These are phyloP conservation scores for Hypholoma sublateritium DNA, from an alignment of 768 basidiomycete genomes.

Conservation along the genomic window DNA sequence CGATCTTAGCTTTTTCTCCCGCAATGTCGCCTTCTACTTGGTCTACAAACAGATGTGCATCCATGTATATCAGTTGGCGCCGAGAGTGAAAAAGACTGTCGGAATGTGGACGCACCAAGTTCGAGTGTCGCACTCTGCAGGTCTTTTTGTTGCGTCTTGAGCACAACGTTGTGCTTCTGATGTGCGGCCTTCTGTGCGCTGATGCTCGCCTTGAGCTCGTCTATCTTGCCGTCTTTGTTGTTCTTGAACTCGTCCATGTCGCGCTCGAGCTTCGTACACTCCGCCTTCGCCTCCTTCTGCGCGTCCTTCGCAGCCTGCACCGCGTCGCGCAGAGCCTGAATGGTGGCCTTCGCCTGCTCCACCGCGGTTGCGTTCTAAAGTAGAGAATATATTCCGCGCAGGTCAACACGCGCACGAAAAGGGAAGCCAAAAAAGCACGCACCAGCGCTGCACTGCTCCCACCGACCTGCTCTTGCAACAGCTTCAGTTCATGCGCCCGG, in stretches of 20 bases:
- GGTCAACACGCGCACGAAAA: not conserved
- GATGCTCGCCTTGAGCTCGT: constrained; percentile 89
- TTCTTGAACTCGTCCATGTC: constrained; percentile 99
- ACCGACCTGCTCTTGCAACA: constrained; percentile 82
- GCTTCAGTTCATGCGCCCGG: constrained; percentile 80
- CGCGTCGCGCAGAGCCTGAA: constrained; percentile 55
- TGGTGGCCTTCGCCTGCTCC: constrained; percentile 63
- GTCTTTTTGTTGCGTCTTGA: constrained; percentile 90
- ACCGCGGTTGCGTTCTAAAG: constrained; percentile 78
- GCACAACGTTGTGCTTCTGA: constrained; percentile 75
- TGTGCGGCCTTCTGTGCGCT: constrained; percentile 76
- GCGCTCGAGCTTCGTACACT: constrained; percentile 85
- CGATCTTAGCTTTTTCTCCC: constrained; percentile 40
- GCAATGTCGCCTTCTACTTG: constrained; percentile 79
- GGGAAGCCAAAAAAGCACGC: constrained; percentile 22
- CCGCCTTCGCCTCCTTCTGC: constrained; percentile 72
- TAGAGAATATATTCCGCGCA: not conserved
- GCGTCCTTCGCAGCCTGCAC: constrained; percentile 71
- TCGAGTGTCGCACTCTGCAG: constrained; percentile 86
- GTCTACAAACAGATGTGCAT: constrained; percentile 42
- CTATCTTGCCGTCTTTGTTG: constrained; percentile 96
- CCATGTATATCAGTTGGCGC: constrained; percentile 1
- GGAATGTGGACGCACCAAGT: constrained; percentile 56
- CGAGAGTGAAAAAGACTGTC: no score
- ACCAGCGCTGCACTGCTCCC: constrained; percentile 91